These are phyloP conservation scores for Coix lacrymajobi DNA, from an alignment of 176 grass and related monocot genomes.

Conservation along the genomic window DNA sequence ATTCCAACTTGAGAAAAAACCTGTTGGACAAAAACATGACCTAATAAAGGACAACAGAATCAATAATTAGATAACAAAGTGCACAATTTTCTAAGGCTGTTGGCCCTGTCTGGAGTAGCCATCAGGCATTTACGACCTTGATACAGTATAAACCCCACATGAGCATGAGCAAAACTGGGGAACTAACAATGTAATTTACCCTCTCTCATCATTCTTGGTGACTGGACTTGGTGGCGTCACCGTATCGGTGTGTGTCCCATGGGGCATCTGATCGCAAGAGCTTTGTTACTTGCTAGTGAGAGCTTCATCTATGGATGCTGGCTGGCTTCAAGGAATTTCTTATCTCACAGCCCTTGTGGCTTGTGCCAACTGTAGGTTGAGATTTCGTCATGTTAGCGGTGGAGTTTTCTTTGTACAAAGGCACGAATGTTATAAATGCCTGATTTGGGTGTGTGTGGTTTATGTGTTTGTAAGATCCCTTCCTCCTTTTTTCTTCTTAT, in stretches of 20 bases:
- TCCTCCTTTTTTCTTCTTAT: background rate
- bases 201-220: background rate
- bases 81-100: background rate
- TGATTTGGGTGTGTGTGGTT: background rate
- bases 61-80: background rate
- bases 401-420: background rate
- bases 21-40: background rate
- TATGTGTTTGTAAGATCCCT: background rate
- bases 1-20: background rate
- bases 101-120: background rate
- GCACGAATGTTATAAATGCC: background rate
- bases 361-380: background rate
- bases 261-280: background rate
- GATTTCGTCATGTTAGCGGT: background rate
- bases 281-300: background rate
- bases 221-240: background rate
- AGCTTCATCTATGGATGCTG: background rate
- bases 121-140: background rate
- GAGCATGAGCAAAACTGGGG: background rate
- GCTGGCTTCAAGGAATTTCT: background rate
- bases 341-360: background rate
- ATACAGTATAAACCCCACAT: background rate
- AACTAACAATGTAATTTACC: background rate
- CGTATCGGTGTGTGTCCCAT: background rate
- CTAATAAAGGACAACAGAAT: background rate